Evolutionary conservation across 371 early-diverging fungal genomes (phyloP), one percentile per base, ranked within the genome.

Genomic region (Rhizomucor pusillus): DNA sequence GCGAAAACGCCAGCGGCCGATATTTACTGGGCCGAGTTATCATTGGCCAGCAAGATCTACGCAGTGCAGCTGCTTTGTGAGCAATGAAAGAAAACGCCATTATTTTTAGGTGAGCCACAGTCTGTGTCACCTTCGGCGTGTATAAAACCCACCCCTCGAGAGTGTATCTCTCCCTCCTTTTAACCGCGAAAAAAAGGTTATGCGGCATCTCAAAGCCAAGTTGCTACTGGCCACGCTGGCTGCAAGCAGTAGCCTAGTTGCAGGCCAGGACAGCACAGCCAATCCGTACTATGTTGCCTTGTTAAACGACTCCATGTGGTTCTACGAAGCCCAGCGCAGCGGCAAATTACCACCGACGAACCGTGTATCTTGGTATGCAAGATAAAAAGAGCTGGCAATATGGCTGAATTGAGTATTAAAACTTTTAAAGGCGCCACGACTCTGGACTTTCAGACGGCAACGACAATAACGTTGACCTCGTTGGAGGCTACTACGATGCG

Each of bases 251-350:
- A 29, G 29, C 7, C 29, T 29, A 7, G 29, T 29, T 3, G 29
- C 6, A 41, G 11, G 51, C 54, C 40, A 16, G 34, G 36, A 29
- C 34, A n/a, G 35, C 11, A 10, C 41, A 10, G 52, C 41, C 35
- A 66, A 66, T 36, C 56, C 62, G 0, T 45, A 66, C 33, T 66
- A 66, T 50, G 47, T 47, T 16, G 56, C 59, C 0, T 46, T 81
- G n/a, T 59, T 81, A 19, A 66, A 71, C 48, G 59, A 81, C 40
- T 69, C 75, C 1, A 60, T 81, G 37, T 62, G 67, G 59, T 82
- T 79, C 54, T 82, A 79, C 44, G 83, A 82, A 56, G 83, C 83
- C 3, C 81, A 80, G 47, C 62, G 79, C 14, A 69, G 79, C 47
- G 83, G 83, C 33, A 69, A 61, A 10, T 60, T 82, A 12, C 74